Percentiles rank a stretch among this genome's conserved stretches.
phyloP scores from a whole-genome alignment of 2,329 filamentous ascomycete species.

The Stemphylium vesicarium region DNA sequence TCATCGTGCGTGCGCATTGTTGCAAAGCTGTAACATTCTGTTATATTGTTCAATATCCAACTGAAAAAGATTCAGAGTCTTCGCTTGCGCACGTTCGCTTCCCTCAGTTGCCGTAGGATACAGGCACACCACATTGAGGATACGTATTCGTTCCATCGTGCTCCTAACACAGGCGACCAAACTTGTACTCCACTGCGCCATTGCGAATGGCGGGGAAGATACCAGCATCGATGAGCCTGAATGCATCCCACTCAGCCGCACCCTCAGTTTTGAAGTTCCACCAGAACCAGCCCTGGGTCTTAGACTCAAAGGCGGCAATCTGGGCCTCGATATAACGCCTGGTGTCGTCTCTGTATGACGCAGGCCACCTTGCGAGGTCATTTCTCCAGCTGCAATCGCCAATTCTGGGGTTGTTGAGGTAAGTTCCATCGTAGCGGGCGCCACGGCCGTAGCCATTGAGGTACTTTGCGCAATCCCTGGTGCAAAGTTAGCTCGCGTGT shows the following conservation, averaged over 20 bases:
- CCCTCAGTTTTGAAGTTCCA: slow-evolving; percentile 66
- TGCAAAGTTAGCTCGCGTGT: not conserved
- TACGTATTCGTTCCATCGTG: slow-evolving; percentile 4
- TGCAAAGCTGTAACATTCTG: not conserved
- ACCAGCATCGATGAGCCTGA: slow-evolving; percentile 56
- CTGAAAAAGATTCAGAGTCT: slow-evolving; percentile 1
- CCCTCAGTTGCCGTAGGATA: not conserved
- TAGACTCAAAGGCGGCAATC: slow-evolving; percentile 58
- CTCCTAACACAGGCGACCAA: slow-evolving; percentile 25
- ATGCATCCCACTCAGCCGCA: slow-evolving; percentile 61
- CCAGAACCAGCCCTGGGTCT: slow-evolving; percentile 62
- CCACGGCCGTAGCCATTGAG: slow-evolving; percentile 65
- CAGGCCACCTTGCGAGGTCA: slow-evolving; percentile 56
- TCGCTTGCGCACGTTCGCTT: not conserved
- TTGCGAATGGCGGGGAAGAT: slow-evolving; percentile 53
- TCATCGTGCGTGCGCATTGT: not conserved
- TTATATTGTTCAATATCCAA: not conserved
- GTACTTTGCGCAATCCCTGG: slow-evolving; percentile 57
- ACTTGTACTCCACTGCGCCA: slow-evolving; percentile 31
- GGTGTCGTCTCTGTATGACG: slow-evolving; percentile 54
- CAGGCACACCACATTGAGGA: not conserved
- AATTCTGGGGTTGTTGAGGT: slow-evolving; percentile 54
- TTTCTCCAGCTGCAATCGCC: slow-evolving; percentile 63
- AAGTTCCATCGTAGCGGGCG: slow-evolving; percentile 66
- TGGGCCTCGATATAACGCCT: slow-evolving; percentile 63